Evolutionary conservation across 179 eudicot genomes (phyloP), one percentile per base, ranked within the genome.

Genomic region (Silene noctiflora): DNA sequence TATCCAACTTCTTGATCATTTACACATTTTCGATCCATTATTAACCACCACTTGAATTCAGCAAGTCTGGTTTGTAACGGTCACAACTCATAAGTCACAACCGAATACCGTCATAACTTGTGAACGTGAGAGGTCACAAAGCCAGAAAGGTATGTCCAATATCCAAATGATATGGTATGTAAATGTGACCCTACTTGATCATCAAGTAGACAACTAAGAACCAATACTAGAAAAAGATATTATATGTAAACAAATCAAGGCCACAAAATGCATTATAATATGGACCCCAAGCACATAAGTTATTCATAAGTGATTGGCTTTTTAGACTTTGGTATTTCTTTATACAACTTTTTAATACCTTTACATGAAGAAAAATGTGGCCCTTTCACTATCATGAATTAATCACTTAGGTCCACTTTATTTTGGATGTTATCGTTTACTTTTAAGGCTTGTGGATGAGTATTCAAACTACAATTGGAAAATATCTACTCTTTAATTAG

Each of bases 261-360:
- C 59, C 59, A 53, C n/a, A 53, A 53, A 53, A 3, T 53, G 20
- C 59, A 53, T 16, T 16, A 51, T 48, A 48, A 27, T 27, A 27
- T 27, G 59, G 59, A 0, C 19, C 59, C 59, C 6, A 12, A 53
- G 59, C 19, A 53, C 59, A 53, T 53, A 53, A 53, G 20, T 14
- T 53, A 53, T 53, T 53, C n/a, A 17, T 14, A 53, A 53, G 6
- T 53, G 17, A 6, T 14, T 53, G 19, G 59, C 59, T 53, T 12
- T 48, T 48, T 60, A 60, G 24, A 22, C 65, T 21, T 22, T 62
- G n/a, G n/a, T n/a, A n/a, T n/a, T n/a, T n/a, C n/a, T 80, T 64
- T 21, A 75, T 74, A 53, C 56, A 31, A 69, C 35, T 70, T 77
- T 68, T 42, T 42, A 12, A 53, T 53, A 53, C 59, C 59, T 53